These are phyloP conservation scores for Reticulomyxa filosa DNA, from an alignment of 78 protist genomes.

Conservation along the genomic window DNA sequence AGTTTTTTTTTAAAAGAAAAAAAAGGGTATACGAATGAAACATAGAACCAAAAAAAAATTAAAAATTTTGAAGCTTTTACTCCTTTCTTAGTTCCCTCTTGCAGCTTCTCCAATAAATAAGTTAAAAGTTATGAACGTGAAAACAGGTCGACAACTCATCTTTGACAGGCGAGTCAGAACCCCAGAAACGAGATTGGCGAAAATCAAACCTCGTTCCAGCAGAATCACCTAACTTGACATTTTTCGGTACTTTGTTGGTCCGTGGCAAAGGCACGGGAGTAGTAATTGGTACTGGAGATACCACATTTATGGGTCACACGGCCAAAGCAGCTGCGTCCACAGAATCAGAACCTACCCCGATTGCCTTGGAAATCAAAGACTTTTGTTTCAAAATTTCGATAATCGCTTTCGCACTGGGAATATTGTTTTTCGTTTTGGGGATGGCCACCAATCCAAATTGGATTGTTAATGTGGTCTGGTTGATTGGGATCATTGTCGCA, in stretches of 20 bases:
- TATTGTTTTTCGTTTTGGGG: slow-evolving; percentile 22
- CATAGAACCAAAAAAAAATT: not conserved
- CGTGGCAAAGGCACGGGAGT: slow-evolving; percentile 14
- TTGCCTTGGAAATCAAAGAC: slow-evolving; percentile 46
- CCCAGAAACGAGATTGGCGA: slow-evolving; percentile 5
- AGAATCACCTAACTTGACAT: slow-evolving; percentile 33
- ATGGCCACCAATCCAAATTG: slow-evolving; percentile 1
- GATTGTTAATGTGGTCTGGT: slow-evolving; percentile 13
- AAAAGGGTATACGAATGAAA: not conserved
- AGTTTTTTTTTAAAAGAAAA: not conserved
- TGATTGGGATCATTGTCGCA: slow-evolving; percentile 41
- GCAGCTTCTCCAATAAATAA: not conserved
- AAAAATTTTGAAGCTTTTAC: not conserved
- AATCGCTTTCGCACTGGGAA: slow-evolving; percentile 44
- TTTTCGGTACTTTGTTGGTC: slow-evolving; percentile 14
- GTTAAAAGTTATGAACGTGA: not conserved
- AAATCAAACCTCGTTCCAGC: not conserved
- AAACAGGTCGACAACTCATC: slow-evolving; percentile 26
- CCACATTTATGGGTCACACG: slow-evolving; percentile 62
- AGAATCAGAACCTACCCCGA: slow-evolving; percentile 22
- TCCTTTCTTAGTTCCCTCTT: not conserved
- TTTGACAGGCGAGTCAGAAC: slow-evolving; percentile 22
- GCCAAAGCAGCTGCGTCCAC: slow-evolving; percentile 23
- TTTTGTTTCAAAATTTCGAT: slow-evolving; percentile 47
- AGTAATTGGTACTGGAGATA: slow-evolving; percentile 52